Conservation (phyloP, 1,284 basidiomycete genomes). For the Ceratobasidium sp. region DNA sequence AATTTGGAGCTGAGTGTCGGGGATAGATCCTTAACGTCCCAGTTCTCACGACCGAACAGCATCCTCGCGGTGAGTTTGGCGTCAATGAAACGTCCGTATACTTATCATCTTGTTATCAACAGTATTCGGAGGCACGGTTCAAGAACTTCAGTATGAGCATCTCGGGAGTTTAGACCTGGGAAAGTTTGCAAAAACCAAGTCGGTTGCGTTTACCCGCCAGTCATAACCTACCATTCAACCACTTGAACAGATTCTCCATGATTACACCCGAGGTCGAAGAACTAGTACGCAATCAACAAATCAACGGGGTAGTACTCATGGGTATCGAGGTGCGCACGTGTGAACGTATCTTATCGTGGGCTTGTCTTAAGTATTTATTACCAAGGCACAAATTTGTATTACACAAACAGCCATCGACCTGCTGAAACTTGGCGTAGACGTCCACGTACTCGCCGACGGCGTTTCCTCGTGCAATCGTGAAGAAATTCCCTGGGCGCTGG, state of each 20-base stretch:
- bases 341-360: neutral
- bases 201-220: neutral
- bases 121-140: slow-evolving; percentile 41
- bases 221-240: neutral
- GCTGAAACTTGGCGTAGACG: slow-evolving; percentile 60
- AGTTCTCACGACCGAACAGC: slow-evolving; percentile 40
- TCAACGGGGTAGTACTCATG: slow-evolving; percentile 34
- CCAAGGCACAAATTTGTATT: slow-evolving; percentile 85
- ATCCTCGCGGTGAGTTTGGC: slow-evolving; percentile 36
- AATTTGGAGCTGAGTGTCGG: neutral
- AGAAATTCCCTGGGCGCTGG: slow-evolving; percentile 68
- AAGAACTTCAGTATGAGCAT: slow-evolving; percentile 33
- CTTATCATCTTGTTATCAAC: no score
- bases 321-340: slow-evolving; percentile 32
- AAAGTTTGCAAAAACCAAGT: slow-evolving; percentile 40
- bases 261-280: slow-evolving; percentile 39
- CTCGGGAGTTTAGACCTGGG: slow-evolving; percentile 34
- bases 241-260: slow-evolving; percentile 38
- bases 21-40: slow-evolving; percentile 39
- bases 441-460: slow-evolving; percentile 81
- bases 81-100: neutral
- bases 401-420: slow-evolving; percentile 80
- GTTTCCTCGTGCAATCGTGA: slow-evolving; percentile 77
- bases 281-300: slow-evolving; percentile 1
- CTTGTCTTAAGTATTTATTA: neutral